Conservation (phyloP, 768 basidiomycete species). For the Suillus hirtellus region DNA sequence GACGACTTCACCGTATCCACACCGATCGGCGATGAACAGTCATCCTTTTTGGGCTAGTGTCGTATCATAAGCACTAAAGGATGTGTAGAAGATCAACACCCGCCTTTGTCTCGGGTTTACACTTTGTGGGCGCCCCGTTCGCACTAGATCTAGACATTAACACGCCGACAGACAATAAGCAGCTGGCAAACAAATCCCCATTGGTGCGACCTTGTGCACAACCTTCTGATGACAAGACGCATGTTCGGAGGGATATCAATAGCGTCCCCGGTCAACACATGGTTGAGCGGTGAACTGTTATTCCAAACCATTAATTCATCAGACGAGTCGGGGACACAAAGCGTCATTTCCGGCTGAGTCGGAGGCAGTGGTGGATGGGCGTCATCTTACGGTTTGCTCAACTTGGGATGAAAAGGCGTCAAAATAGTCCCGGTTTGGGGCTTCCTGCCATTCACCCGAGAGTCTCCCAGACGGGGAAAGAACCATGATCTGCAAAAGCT, state of each 20-base stretch:
- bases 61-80: background rate
- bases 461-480: background rate
- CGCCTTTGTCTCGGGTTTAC: background rate
- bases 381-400: background rate
- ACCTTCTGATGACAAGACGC: constrained; percentile 3
- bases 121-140: background rate
- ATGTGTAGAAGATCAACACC: background rate
- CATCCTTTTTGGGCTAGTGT: background rate
- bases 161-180: background rate
- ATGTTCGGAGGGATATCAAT: background rate
- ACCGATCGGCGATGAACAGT: too few species aligned
- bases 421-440: background rate
- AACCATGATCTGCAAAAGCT: background rate
- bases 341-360: background rate
- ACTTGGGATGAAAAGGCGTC: background rate
- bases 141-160: background rate
- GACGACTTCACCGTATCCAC: background rate
- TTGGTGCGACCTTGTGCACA: background rate
- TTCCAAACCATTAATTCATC: background rate
- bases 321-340: background rate
- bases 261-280: constrained; percentile 2
- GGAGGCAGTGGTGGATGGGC: background rate
- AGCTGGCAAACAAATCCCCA: background rate
- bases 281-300: background rate
- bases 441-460: constrained; percentile 1